Evolutionary conservation across 371 early-diverging fungal species (phyloP), one percentile per base, ranked within the genome.

Genomic region (Gilbertella persicaria): DNA sequence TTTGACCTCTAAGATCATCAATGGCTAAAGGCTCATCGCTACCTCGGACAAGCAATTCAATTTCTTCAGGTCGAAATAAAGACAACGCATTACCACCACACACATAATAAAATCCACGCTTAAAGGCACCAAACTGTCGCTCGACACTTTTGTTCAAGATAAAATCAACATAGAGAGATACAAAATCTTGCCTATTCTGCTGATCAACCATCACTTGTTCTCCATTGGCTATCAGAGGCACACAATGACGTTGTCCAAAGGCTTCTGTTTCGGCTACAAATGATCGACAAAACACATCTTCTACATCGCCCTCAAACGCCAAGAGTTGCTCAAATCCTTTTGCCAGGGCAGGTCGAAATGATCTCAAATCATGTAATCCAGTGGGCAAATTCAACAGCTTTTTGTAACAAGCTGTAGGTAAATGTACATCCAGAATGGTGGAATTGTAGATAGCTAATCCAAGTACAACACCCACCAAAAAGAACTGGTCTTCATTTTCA

Each of bases 391-490:
- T 81, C 39, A 97, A 71, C n/a, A 99, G 73, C 71, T 97, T 99
- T 69, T 96, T 96, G 64, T 94, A 99, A 48, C 90, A 89, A 1
- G 94, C 94, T 24, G 86, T 72, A 0, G 98, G 95, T 40, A 99
- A 80, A 38, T 90, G 93, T 12, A 96, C 79, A 64, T 96, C 95
- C 8, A 99, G 70, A 57, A 93, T 91, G 24, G 87, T 92, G 19
- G 90, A 89, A 66, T 99, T 95, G 67, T 95, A 94, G 16, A 99
- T 90, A 17, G 96, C 95, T 44, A 97, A 66, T 0, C 97, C 99
- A 24, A 97, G 82, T 5, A 99, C 86, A 12, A 91, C 84, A 20
- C 99, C 99, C 2, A 95, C 92, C 42, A 99, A 69, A 54, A 91
- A 94, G 68, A 90, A 98, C 69, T 89, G 90, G 64, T 95, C 93